These are phyloP conservation scores for Leishmania tropica DNA, from an alignment of 208 protist species.

Conservation along the genomic window DNA sequence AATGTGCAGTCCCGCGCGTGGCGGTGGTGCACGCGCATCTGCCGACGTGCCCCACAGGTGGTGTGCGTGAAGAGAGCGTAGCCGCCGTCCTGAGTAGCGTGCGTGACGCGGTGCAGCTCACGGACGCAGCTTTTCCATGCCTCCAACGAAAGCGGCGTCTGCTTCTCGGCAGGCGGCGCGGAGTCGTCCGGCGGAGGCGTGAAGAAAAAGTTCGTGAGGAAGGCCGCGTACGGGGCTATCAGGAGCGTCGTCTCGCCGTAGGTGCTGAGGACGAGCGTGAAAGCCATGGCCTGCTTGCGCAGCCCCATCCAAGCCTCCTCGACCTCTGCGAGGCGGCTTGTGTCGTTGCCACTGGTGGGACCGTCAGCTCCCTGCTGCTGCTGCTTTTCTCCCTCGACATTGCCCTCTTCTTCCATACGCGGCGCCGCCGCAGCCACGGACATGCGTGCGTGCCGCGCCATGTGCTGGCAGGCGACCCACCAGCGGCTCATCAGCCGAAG, in stretches of 20 bases:
- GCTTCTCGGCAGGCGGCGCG: background rate
- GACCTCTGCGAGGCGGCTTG: background rate
- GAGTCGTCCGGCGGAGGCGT: background rate
- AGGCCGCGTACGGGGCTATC: constrained; percentile 15
- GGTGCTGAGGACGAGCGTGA: constrained; percentile 13
- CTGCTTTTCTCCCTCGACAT: background rate
- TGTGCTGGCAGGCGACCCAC: constrained; percentile 16
- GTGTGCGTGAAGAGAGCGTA: constrained; percentile 1
- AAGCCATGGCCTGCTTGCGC: constrained; percentile 14
- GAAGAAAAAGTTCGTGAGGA: constrained; percentile 23
- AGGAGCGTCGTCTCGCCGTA: constrained; percentile 28
- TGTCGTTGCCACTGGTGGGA: background rate
- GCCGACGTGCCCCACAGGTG: background rate
- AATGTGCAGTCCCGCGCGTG: constrained; percentile 8
- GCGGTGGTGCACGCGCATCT: constrained; percentile 10
- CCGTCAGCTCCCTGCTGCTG: background rate
- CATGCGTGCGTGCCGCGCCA: background rate
- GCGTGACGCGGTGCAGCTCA: constrained; percentile 17
- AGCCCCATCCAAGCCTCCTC: constrained; percentile 25
- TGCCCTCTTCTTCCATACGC: constrained; percentile 3
- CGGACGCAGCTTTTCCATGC: constrained; percentile 25
- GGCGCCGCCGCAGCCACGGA: background rate
- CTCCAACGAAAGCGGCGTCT: background rate
- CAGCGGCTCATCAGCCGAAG: constrained; percentile 17
- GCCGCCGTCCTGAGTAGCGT: constrained; percentile 5